These are phyloP conservation scores for Hanseniaspora clermontiae DNA, from an alignment of 805 yeast genomes.

Conservation along the genomic window DNA sequence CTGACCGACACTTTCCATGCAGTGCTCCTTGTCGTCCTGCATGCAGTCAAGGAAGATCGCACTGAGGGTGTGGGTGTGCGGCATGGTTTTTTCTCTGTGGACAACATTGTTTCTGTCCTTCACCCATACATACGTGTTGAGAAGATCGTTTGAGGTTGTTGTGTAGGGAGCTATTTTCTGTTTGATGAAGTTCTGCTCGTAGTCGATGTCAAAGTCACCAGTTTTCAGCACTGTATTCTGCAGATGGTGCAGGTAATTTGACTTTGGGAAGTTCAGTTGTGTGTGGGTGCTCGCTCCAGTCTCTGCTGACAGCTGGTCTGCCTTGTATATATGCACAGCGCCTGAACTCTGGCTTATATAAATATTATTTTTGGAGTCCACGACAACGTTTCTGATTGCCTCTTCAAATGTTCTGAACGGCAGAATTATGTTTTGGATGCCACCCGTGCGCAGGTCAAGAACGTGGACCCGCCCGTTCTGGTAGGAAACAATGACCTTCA, in stretches of 20 bases:
- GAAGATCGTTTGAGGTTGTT: neutral
- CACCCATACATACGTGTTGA: neutral
- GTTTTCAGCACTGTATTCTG: too few species aligned
- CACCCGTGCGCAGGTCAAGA: neutral
- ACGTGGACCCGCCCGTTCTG: conserved; percentile 4
- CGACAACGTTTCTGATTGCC: conserved; percentile 13
- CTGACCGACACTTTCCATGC: neutral
- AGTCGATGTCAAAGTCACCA: neutral
- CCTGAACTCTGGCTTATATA: conserved; percentile 76
- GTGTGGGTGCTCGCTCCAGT: neutral
- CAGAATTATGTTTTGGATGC: conserved; percentile 32
- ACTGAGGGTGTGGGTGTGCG: neutral
- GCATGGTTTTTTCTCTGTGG: neutral
- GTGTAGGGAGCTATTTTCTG: neutral
- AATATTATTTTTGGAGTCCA: conserved; percentile 22
- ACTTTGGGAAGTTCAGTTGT: neutral
- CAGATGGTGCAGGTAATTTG: neutral
- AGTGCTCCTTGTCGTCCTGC: neutral
- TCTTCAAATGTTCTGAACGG: conserved; percentile 27
- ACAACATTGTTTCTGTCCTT: neutral
- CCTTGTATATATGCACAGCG: conserved; percentile 50
- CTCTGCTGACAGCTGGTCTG: conserved; percentile 12
- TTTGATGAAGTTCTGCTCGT: neutral
- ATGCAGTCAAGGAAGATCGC: neutral
- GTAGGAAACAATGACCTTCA: neutral